Evolutionary conservation across 2,329 filamentous ascomycete species (phyloP), one percentile per base, ranked within the genome.

Genomic region (Penicillium sp.): DNA sequence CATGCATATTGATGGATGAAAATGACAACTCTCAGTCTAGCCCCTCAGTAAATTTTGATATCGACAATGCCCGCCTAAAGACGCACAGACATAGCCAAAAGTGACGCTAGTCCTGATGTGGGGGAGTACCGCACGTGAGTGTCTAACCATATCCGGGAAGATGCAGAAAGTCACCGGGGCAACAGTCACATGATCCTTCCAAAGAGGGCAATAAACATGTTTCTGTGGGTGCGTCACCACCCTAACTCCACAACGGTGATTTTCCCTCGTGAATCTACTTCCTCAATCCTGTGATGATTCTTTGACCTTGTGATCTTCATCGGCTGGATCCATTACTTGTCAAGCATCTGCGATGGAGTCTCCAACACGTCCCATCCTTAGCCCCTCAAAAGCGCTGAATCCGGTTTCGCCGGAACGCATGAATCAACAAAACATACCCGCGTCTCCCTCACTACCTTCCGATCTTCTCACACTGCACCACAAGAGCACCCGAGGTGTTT

Each of bases 1-100:
- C 94, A 77, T 93, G 91, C 94, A 99, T 97, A 17, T 52, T 63
- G 52, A 49, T 33, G 53, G 21, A 49, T 51, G 38, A 29, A 44
- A 57, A 29, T 21, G 38, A n/a, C 10, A 13, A 23, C 7, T 21
- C 15, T 9, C 12, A 29, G 9, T 42, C 21, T 35, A 29, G 55
- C 31, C 42, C 29, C 49, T 50, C 44, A 52, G 13, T 57, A 13
- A 52, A 49, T 49, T 48, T 49, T 53, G 57, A 55, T 59, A 54
- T 55, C 25, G 56, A 49, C 29, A 45, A 55, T 44, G 53, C 35
- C 35, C 54, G 42, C 55, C 7, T 27, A 21, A 43, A 45, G 47
- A 27, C 55, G 61, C 61, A 64, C 63, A 59, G 63, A 68, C 62
- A 44, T 50, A 45, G 45, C 49, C 53, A 47, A 13, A 48, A 51